phyloP scores from a whole-genome alignment of 2,329 filamentous ascomycete species.

The Aspergillus tamarii region DNA sequence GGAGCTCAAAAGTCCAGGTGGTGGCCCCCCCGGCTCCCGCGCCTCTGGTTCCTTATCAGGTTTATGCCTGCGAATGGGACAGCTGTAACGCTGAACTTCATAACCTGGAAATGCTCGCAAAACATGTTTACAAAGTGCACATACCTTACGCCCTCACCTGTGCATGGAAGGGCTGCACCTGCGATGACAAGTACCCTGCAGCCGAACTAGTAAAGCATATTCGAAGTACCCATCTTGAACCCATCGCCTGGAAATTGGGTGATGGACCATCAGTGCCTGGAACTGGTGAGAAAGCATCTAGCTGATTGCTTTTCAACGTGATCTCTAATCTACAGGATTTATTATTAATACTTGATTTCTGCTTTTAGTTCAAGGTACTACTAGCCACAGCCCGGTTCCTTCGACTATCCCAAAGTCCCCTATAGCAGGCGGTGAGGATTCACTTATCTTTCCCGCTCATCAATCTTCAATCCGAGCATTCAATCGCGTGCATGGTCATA shows the following conservation, averaged over 20 bases:
- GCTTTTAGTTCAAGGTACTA: constrained; percentile 21
- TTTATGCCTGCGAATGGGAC: constrained; percentile 63
- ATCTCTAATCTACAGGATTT: constrained; percentile 19
- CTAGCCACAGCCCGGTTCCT: constrained; percentile 22
- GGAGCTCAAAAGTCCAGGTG: constrained; percentile 21
- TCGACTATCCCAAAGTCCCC: constrained; percentile 51
- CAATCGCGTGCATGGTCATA: constrained; percentile 46
- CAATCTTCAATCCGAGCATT: constrained; percentile 42
- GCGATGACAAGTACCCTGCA: constrained; percentile 25
- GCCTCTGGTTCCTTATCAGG: constrained; percentile 30
- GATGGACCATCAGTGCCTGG: constrained; percentile 60
- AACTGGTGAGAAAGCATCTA: constrained; percentile 55
- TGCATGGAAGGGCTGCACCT: constrained; percentile 29
- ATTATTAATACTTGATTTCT: constrained; percentile 20
- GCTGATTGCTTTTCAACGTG: constrained; percentile 34
- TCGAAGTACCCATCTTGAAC: constrained; percentile 54
- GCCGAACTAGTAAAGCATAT: constrained; percentile 56
- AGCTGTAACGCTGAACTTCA: constrained; percentile 62
- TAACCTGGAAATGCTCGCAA: constrained; percentile 62
- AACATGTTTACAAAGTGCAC: constrained; percentile 63
- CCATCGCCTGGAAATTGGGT: constrained; percentile 61
- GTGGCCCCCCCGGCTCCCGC: constrained; percentile 19
- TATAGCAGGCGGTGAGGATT: constrained; percentile 29
- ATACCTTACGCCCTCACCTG: constrained; percentile 34
- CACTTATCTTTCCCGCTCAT: constrained; percentile 43